A percentile compares a stretch with the other conserved stretches of the same genome.
Evolutionary conservation across 2,329 filamentous ascomycete species (phyloP).

Genomic region (Ceratocystis variospora): DNA sequence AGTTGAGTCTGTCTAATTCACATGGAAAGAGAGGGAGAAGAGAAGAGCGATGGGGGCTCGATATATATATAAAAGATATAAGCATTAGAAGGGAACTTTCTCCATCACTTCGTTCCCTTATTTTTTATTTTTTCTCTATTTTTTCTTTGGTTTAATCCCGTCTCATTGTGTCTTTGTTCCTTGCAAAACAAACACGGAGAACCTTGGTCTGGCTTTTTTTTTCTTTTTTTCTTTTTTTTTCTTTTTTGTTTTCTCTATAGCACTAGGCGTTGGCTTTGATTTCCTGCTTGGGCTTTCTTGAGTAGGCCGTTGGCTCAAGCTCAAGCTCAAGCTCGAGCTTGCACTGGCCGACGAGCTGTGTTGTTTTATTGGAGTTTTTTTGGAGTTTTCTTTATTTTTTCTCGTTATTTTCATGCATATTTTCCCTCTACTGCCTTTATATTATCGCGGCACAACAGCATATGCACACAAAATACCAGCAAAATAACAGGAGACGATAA

Average conservation of each 20-base stretch:
- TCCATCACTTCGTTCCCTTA: not conserved
- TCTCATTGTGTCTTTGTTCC: constrained; percentile 7
- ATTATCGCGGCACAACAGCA: too few relatives aligned
- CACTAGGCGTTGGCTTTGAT: not conserved
- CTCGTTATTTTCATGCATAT: not conserved
- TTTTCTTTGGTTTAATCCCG: not conserved
- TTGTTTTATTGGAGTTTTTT: not conserved
- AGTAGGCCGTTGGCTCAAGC: not conserved
- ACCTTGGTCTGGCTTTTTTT: not conserved
- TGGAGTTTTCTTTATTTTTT: not conserved
- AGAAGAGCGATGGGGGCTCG: not conserved
- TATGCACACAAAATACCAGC: too few relatives aligned
- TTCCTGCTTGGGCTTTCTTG: not conserved
- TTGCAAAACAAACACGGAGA: constrained; percentile 5
- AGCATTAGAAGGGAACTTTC: not conserved
- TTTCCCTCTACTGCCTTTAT: too few relatives aligned
- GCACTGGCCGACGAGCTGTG: not conserved
- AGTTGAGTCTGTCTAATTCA: not conserved
- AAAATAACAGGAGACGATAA: not conserved
- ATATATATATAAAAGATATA: constrained; percentile 9
- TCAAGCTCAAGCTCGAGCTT: constrained; percentile 1
- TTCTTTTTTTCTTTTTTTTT: not conserved
- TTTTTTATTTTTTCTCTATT: not conserved
- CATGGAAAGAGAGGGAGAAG: constrained; percentile 1
- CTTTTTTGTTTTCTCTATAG: not conserved